Percentiles rank a stretch among this genome's conserved stretches.
Evolutionary conservation across 1,284 basidiomycete genomes (phyloP).

Genomic region (Mycosarcoma maydis): DNA sequence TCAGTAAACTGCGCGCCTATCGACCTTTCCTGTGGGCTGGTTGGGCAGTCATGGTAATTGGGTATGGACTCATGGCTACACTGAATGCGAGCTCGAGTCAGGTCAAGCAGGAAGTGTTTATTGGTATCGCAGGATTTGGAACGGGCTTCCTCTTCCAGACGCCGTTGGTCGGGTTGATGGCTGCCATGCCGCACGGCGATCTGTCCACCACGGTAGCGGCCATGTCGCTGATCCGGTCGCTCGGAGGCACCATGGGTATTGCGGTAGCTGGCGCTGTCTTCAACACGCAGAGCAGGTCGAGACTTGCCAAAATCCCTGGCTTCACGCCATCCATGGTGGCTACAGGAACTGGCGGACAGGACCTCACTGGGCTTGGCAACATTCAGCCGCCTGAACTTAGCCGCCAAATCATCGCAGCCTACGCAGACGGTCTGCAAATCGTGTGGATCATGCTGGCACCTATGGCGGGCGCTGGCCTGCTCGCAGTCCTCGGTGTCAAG

Average conservation of each 20-base stretch:
- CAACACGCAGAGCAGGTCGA: constrained; percentile 41
- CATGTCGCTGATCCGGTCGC: constrained; percentile 47
- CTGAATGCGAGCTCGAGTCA: constrained; percentile 28
- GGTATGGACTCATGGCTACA: constrained; percentile 51
- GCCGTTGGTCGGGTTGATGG: constrained; percentile 55
- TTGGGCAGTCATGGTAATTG: constrained; percentile 48
- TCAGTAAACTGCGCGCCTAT: constrained; percentile 75
- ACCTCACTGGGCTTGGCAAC: constrained; percentile 34
- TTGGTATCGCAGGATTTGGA: constrained; percentile 54
- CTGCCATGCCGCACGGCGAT: constrained; percentile 55
- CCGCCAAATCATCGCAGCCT: constrained; percentile 75
- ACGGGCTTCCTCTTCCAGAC: constrained; percentile 61
- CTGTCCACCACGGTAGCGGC: constrained; percentile 46
- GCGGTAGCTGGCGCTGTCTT: constrained; percentile 55
- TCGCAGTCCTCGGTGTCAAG: constrained; percentile 51
- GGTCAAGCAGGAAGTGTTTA: constrained; percentile 41
- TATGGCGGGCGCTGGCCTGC: constrained; percentile 61
- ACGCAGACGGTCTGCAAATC: constrained; percentile 74
- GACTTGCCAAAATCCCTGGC: constrained; percentile 25
- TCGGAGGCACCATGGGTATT: constrained; percentile 57
- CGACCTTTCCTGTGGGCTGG: constrained; percentile 74
- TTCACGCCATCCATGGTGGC: constrained; percentile 17
- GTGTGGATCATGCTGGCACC: constrained; percentile 76
- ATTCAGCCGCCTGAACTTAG: constrained; percentile 65
- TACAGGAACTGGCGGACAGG: constrained; percentile 31